A percentile compares a stretch with the other conserved stretches of the same genome.
These are phyloP conservation scores for Rhytidiadelphus loreus DNA, from an alignment of 225 moss, liverwort and hornwort species.

Conservation along the genomic window DNA sequence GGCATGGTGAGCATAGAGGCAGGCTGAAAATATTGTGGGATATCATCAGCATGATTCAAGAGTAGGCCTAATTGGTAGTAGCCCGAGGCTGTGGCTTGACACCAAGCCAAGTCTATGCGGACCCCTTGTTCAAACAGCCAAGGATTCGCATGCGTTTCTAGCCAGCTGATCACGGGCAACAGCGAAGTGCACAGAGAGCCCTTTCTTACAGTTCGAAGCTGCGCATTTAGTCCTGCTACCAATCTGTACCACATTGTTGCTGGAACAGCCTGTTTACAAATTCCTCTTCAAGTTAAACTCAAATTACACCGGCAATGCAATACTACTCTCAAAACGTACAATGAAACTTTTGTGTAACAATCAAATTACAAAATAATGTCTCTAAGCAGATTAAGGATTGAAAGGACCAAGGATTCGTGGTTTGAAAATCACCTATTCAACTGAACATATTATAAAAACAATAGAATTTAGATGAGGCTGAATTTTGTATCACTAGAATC, in stretches of 20 bases:
- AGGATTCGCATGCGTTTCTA: conserved; percentile 75
- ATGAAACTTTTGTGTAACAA: neutral
- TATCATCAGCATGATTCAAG: conserved; percentile 48
- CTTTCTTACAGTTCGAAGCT: conserved; percentile 65
- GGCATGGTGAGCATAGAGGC: conserved; percentile 27
- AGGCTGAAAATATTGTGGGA: conserved; percentile 33
- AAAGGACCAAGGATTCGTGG: neutral
- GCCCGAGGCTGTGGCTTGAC: conserved; percentile 79
- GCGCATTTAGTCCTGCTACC: conserved; percentile 86
- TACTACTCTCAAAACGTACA: neutral
- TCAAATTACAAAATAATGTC: neutral
- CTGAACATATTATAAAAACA: neutral
- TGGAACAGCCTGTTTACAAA: conserved; percentile 53
- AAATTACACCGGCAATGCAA: neutral
- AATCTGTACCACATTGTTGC: conserved; percentile 89
- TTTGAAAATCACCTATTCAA: neutral
- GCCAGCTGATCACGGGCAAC: conserved; percentile 70
- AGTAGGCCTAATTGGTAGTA: conserved; percentile 85
- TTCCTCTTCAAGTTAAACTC: neutral
- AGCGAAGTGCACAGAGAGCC: conserved; percentile 57
- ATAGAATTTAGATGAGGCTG: neutral
- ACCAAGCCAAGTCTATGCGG: conserved; percentile 97
- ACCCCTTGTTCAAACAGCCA: conserved; percentile 53
- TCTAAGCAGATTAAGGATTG: neutral
- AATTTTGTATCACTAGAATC: neutral